These are phyloP conservation scores for Talaromyces stipitatus DNA, from an alignment of 495 filamentous ascomycete genomes.

Conservation along the genomic window DNA sequence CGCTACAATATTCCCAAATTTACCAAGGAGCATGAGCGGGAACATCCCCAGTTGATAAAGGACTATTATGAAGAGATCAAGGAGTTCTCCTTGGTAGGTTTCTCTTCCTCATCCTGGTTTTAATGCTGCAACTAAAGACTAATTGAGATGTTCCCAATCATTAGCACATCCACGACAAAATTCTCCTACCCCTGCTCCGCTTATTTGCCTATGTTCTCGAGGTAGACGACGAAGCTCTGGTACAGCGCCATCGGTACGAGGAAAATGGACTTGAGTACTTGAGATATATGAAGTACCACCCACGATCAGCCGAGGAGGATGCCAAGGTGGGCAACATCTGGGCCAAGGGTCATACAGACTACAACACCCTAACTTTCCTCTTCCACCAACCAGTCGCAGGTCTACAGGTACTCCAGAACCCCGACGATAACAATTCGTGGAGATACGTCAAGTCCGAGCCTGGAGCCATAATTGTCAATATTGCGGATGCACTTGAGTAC, in stretches of 20 bases:
- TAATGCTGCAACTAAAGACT: neutral
- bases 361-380: slow-evolving; percentile 43
- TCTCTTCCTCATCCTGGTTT: neutral
- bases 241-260: slow-evolving; percentile 43
- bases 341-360: slow-evolving; percentile 45
- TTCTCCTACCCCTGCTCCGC: slow-evolving; percentile 36
- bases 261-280: slow-evolving; percentile 37
- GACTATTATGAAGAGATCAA: neutral
- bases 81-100: neutral
- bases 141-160: slow-evolving; percentile 26
- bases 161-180: slow-evolving; percentile 26
- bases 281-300: slow-evolving; percentile 48
- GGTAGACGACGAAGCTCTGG: slow-evolving; percentile 43
- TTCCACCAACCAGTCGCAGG: slow-evolving; percentile 51
- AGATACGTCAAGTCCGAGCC: slow-evolving; percentile 20
- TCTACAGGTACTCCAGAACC: slow-evolving; percentile 33
- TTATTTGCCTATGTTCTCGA: slow-evolving; percentile 45
- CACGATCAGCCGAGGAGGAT: slow-evolving; percentile 37
- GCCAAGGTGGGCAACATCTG: slow-evolving; percentile 32
- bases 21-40: slow-evolving; percentile 31
- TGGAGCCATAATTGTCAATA: slow-evolving; percentile 40
- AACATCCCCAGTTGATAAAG: slow-evolving; percentile 30
- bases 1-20: slow-evolving; percentile 49
- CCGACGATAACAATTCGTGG: slow-evolving; percentile 14
- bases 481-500: slow-evolving; percentile 37